Conservation (phyloP, 2,329 filamentous ascomycete genomes). For the Leptographium procerum region DNA sequence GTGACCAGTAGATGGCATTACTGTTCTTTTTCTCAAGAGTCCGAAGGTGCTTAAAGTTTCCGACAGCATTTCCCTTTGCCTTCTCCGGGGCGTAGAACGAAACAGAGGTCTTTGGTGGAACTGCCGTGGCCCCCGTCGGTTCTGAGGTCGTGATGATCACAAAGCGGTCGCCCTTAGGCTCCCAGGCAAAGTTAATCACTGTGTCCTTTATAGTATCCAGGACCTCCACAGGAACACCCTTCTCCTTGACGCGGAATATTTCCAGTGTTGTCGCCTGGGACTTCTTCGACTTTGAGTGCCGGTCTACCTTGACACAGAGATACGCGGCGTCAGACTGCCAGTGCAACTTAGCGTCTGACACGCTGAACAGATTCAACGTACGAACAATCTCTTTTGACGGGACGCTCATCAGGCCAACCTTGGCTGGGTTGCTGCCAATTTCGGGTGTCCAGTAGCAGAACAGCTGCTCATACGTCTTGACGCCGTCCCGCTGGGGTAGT, state of each 20-base stretch:
- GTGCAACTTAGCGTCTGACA: constrained; percentile 93
- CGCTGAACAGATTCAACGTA: constrained; percentile 94
- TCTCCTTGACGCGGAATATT: constrained; percentile 95
- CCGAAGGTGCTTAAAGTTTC: constrained; percentile 93
- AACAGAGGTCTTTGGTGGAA: constrained; percentile 86
- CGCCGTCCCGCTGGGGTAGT: constrained; percentile 65
- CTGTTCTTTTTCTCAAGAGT: constrained; percentile 98
- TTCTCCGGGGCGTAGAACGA: constrained; percentile 97
- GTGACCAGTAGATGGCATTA: constrained; percentile 99
- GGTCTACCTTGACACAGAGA: constrained; percentile 95
- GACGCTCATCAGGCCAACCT: constrained; percentile 92
- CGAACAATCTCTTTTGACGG: constrained; percentile 90
- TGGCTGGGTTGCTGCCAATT: constrained; percentile 93
- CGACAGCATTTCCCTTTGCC: constrained; percentile 65
- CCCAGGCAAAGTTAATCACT: constrained; percentile 99
- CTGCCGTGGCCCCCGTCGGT: constrained; percentile 62
- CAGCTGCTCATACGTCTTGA: constrained; percentile 90
- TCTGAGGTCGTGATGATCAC: constrained; percentile 94
- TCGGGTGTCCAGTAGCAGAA: constrained; percentile 99
- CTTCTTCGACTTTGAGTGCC: constrained; percentile 98
- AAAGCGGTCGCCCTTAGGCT: constrained; percentile 94
- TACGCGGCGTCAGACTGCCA: constrained; percentile 95
- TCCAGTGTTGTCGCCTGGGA: constrained; percentile 93
- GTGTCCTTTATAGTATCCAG: constrained; percentile 97
- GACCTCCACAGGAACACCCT: constrained; percentile 95